Evolutionary conservation across 2,329 filamentous ascomycete genomes (phyloP), one percentile per base, ranked within the genome.

Genomic region (Capronia coronata): DNA sequence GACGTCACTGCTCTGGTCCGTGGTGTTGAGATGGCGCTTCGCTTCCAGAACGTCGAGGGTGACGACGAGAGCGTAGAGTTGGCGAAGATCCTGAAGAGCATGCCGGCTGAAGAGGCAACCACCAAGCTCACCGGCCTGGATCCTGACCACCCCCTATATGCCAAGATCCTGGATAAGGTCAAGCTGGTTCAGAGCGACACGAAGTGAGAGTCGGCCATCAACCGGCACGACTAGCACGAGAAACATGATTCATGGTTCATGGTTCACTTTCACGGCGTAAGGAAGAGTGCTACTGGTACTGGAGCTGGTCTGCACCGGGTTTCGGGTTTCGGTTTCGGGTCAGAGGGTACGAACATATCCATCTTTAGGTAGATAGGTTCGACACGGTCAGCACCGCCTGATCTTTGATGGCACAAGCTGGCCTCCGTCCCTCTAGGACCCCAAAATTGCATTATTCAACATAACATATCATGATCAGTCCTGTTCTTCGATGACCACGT

Each of bases 1-100:
- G 78, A 80, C 61, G 84, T 83, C 67, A 77, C 82, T 50, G 82
- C 79, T 46, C 77, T 98, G 23, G 75, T 97, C 46, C 84, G 84
- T 51, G 86, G 87, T 16, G 80, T 93, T 39, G 91, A 97, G 75
- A 88, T 91, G 82, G 84, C 87, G 5, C 84, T 98, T 68, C 87
- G 86, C 56, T 98, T 97, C 83, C 90, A 96, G 74, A 87, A 95
- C 62, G 86, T 96, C 48, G 80, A 90, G 61, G 89, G 83, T 10
- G 93, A 98, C 57, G 87, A 94, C 0, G 93, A 97, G 78, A 94
- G 86, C 57, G 75, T 73, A 59, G 83, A 94, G 70, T 78, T 98
- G 9, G 87, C 87, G 63, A 82, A 86, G 74, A 88, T 94, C 65
- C 84, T 98, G 73, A 81, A 85, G 54, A 77, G 83, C 56, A 78